These are phyloP conservation scores for Eragrostis tef DNA, from an alignment of 202 grass and related monocot species.

Conservation along the genomic window DNA sequence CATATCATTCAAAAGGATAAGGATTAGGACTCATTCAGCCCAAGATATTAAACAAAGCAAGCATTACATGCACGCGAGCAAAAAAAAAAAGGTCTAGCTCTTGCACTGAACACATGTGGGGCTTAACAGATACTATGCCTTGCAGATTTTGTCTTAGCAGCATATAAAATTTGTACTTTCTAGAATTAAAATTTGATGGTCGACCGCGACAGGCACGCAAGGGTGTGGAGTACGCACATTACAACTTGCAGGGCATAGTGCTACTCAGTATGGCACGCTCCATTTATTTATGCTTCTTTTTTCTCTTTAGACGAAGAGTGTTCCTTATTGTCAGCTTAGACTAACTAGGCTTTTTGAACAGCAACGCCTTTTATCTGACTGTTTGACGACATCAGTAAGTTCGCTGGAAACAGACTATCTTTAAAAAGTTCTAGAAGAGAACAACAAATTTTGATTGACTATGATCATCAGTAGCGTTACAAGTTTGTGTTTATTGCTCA, in stretches of 20 bases:
- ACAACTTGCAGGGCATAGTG: not conserved
- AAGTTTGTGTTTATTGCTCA: too few relatives aligned
- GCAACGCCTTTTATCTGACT: not conserved
- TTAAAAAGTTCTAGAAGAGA: too few relatives aligned
- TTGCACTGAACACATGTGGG: not conserved
- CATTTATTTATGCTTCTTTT: slow-evolving; percentile 23
- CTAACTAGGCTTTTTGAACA: not conserved
- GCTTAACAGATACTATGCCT: slow-evolving; percentile 9
- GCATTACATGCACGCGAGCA: slow-evolving; percentile 12
- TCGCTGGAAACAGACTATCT: not conserved
- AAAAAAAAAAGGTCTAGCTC: slow-evolving; percentile 15
- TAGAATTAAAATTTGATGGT: not conserved
- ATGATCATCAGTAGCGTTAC: too few relatives aligned
- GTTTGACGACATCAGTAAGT: not conserved
- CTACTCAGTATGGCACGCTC: not conserved
- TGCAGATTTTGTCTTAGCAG: slow-evolving; percentile 15
- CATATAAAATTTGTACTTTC: not conserved
- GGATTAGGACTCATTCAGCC: not conserved
- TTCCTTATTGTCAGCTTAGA: not conserved
- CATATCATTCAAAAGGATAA: slow-evolving; percentile 5
- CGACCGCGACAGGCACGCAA: slow-evolving; percentile 8
- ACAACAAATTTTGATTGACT: not conserved
- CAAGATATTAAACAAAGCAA: slow-evolving; percentile 14
- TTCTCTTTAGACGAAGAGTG: not conserved
- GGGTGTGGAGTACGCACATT: slow-evolving; percentile 9